Evolutionary conservation across 2,329 filamentous ascomycete genomes (phyloP).

Genomic region (Chaetomium olivaceum): DNA sequence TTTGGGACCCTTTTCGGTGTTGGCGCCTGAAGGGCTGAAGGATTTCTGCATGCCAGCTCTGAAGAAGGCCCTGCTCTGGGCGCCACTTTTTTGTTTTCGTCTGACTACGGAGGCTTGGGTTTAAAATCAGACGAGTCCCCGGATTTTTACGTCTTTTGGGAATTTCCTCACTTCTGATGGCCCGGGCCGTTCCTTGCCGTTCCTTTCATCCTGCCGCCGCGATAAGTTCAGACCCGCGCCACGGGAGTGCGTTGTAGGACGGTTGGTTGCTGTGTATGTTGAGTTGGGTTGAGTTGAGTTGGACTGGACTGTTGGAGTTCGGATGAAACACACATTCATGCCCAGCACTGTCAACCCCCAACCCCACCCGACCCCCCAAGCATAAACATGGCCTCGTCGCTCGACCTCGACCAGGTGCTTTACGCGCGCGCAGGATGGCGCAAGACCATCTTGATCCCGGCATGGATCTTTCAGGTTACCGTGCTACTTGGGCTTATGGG

Average conservation of each 20-base stretch:
- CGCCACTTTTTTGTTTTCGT: neutral
- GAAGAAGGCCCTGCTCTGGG: neutral
- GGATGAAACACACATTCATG: neutral
- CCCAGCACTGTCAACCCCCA: neutral
- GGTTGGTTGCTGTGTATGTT: neutral
- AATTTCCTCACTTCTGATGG: neutral
- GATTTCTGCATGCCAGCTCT: neutral
- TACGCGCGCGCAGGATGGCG: conserved; percentile 56
- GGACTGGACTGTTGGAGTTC: neutral
- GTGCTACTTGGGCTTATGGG: conserved; percentile 51
- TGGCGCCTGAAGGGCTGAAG: conserved; percentile 17
- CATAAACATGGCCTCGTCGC: conserved; percentile 31
- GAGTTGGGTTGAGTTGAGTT: too few relatives aligned
- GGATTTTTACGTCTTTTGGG: neutral
- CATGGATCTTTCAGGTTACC: conserved; percentile 52
- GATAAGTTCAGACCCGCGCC: neutral
- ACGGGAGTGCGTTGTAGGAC: neutral
- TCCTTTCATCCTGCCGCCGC: neutral
- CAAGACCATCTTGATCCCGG: conserved; percentile 48
- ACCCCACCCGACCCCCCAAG: neutral
- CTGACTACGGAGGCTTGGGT: neutral
- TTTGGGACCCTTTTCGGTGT: neutral
- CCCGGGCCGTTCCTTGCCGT: neutral
- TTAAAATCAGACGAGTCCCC: conserved; percentile 2
- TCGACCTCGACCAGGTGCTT: conserved; percentile 52